A percentile compares a stretch with the other conserved stretches of the same genome.
Evolutionary conservation across 2,329 filamentous ascomycete genomes (phyloP).

Genomic region (Scedosporium apiospermum): DNA sequence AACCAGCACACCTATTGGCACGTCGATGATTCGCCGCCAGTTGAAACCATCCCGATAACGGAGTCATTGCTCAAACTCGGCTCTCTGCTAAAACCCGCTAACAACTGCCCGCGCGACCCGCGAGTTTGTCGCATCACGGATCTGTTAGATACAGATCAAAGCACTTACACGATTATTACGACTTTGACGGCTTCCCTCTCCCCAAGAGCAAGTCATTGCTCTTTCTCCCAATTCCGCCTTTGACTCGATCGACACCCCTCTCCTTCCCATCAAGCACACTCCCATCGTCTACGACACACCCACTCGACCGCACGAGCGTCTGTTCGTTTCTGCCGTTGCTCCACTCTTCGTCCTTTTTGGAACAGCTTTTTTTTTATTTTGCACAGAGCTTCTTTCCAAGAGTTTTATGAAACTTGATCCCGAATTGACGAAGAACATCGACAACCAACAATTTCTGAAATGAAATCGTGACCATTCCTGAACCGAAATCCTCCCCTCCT

Average conservation of each 20-base stretch:
- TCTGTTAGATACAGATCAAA: background rate
- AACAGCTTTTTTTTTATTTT: background rate
- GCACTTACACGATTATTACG: background rate
- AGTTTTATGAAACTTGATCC: background rate
- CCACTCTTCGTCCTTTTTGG: background rate
- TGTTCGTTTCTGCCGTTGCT: background rate
- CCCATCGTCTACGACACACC: background rate
- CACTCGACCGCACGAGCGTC: background rate
- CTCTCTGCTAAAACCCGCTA: conserved; percentile 1
- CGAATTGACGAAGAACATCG: background rate
- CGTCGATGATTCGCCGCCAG: background rate
- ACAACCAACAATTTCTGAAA: background rate
- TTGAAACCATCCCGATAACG: background rate
- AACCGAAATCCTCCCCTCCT: background rate
- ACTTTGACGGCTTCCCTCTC: background rate
- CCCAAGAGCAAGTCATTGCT: background rate
- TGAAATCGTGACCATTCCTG: background rate
- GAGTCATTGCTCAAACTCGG: background rate
- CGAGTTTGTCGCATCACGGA: background rate
- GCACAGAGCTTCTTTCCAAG: background rate
- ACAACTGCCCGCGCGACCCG: background rate
- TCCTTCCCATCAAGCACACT: background rate
- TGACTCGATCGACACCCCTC: background rate
- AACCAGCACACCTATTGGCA: background rate
- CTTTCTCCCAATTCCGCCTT: background rate